Evolutionary conservation across 2,329 filamentous ascomycete genomes (phyloP), one percentile per base, ranked within the genome.

Genomic region (Arthrobotrys musiformis): DNA sequence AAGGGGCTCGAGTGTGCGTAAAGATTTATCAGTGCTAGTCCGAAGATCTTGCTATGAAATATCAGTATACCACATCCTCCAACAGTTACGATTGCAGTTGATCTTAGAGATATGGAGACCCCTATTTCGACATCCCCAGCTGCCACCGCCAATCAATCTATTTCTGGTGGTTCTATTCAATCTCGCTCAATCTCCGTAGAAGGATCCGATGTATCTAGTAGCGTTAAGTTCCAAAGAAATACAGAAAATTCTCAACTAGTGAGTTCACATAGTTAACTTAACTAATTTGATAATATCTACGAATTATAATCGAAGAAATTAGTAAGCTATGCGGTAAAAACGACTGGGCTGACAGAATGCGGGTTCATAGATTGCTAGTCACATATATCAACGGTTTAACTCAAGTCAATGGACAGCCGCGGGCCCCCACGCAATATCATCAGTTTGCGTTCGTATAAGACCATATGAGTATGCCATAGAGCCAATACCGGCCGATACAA

Each of bases 401-500:
- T 54, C 64, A 19, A 69, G 40, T 50, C 64, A 60, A 24, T 69
- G 64, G 64, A 61, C 28, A 24, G 7, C 30, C 6, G 11, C 64
- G 0, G 40, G 52, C 8, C 24, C 40, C 3, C 2, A 26, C 15
- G 52, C 52, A 19, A 26, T 48, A 24, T n/a, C 64, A 9, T 22
- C 50, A 1, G 52, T 69, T 26, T 61, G 37, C 17, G 52, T 61
- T 50, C 64, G 50, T 19, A 61, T 56, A 60, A 60, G 22, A 15
- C 24, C 37, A 11, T 24, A 37, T 1, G 52, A 60, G 1, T 69
- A 69, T 26, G 64, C 52, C 15, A 28, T 22, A 42, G 64, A 69
- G 35, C 64, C 64, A 19, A 19, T 48, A 26, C 50, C 26, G 11
- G 24, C 40, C 24, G 64, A 69, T 61, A 46, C n/a, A 33, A 56